Percentiles rank a stretch among this genome's conserved stretches.
Evolutionary conservation across 352 stramenopile species (phyloP).

Genomic region (Pythium phragmiticola): DNA sequence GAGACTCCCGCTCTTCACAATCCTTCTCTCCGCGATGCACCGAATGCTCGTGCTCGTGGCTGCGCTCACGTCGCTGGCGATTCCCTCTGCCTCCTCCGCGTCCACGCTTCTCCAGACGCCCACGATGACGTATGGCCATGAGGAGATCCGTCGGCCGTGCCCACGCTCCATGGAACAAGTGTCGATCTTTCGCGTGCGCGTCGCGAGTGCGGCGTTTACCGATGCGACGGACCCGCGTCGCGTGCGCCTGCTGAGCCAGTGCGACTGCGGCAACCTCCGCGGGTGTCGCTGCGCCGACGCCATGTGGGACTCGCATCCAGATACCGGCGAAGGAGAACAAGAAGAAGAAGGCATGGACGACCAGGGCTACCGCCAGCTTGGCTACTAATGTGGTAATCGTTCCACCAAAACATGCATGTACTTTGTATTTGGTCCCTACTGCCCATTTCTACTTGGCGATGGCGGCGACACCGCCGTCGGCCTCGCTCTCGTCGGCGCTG

Average conservation of each 20-base stretch:
- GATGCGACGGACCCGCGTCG: constrained; percentile 2
- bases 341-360: constrained; percentile 36
- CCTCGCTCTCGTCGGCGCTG: constrained; percentile 42
- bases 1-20: background rate
- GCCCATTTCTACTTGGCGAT: background rate
- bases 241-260: constrained; percentile 15
- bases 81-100: no score
- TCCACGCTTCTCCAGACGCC: background rate
- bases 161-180: constrained; percentile 1
- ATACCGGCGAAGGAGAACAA: background rate
- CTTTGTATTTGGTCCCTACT: constrained; percentile 1
- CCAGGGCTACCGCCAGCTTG: constrained; percentile 38
- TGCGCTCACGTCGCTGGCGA: background rate
- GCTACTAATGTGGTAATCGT: constrained; percentile 10
- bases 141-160: constrained; percentile 7
- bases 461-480: constrained; percentile 8
- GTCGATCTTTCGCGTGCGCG: background rate
- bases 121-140: background rate
- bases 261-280: constrained; percentile 32
- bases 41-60: background rate
- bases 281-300: constrained; percentile 33
- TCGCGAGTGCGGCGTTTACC: constrained; percentile 2
- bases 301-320: constrained; percentile 31
- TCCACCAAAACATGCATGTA: constrained; percentile 3
- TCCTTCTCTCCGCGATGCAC: background rate